A percentile compares a stretch with the other conserved stretches of the same genome.
Conservation (phyloP, 2,329 filamentous ascomycete species). For the Arthroderma sp. region DNA sequence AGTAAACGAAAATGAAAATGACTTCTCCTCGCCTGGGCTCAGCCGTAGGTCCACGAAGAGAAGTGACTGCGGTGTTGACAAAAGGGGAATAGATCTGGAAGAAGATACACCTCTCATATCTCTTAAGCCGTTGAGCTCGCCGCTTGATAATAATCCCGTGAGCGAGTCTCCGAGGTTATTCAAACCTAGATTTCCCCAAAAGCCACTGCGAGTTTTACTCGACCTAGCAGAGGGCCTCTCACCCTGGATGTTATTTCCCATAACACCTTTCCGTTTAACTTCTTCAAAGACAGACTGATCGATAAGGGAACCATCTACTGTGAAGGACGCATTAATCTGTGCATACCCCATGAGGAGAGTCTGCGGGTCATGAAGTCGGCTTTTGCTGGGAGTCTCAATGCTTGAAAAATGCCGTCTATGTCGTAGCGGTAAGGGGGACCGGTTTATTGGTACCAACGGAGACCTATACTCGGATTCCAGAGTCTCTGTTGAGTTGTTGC, state of each 20-base stretch:
- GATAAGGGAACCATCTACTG: constrained; percentile 77
- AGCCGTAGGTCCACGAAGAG: constrained; percentile 87
- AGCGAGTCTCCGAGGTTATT: constrained; percentile 76
- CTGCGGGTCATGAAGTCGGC: constrained; percentile 35
- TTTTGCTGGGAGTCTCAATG: constrained; percentile 17
- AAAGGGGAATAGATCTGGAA: constrained; percentile 72
- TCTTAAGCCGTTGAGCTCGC: constrained; percentile 82
- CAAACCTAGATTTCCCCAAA: constrained; percentile 79
- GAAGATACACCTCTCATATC: constrained; percentile 85
- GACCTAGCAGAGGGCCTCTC: constrained; percentile 55
- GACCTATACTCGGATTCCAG: constrained; percentile 69
- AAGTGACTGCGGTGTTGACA: constrained; percentile 93
- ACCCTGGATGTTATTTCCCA: constrained; percentile 68
- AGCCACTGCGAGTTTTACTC: constrained; percentile 54
- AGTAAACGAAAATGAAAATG: constrained; percentile 74
- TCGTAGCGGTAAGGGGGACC: constrained; percentile 39
- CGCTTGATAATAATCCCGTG: constrained; percentile 70
- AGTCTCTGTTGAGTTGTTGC: constrained; percentile 91
- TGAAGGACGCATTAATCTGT: constrained; percentile 85
- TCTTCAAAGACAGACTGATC: constrained; percentile 86
- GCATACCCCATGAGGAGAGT: constrained; percentile 96
- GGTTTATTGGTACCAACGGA: constrained; percentile 27
- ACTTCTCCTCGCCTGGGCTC: constrained; percentile 73
- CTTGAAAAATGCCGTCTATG: constrained; percentile 34
- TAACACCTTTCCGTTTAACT: constrained; percentile 84